Conservation (phyloP, 1,139 yeast genomes). For the Suhomyces taliae region DNA sequence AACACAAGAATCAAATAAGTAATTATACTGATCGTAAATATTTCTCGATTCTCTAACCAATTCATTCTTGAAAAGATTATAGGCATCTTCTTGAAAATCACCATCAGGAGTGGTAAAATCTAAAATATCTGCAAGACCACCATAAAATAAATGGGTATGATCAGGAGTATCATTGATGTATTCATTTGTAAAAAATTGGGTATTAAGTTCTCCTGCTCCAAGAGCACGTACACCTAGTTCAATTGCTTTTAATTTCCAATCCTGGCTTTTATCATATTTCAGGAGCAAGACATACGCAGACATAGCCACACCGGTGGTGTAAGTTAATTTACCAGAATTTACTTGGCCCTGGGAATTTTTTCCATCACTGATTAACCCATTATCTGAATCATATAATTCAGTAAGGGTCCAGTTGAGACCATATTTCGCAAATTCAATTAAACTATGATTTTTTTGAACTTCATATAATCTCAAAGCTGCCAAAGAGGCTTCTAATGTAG, state of each 20-base stretch:
- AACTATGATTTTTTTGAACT: slow-evolving; percentile 12
- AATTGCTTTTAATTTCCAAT: slow-evolving; percentile 16
- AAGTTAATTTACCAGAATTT: slow-evolving; percentile 37
- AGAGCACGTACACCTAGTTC: slow-evolving; percentile 14
- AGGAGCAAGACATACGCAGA: slow-evolving; percentile 30
- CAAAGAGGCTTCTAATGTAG: slow-evolving; percentile 35
- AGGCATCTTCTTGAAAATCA: slow-evolving; percentile 19
- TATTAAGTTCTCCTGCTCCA: slow-evolving; percentile 11
- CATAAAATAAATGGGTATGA: slow-evolving; percentile 14
- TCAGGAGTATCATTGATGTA: slow-evolving; percentile 14
- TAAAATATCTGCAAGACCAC: slow-evolving; percentile 17
- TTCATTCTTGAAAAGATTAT: slow-evolving; percentile 19
- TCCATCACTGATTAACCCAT: slow-evolving; percentile 35
- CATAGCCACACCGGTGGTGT: slow-evolving; percentile 38
- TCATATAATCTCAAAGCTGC: slow-evolving; percentile 32
- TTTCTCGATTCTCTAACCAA: slow-evolving; percentile 24
- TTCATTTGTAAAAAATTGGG: slow-evolving; percentile 14
- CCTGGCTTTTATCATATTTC: slow-evolving; percentile 10
- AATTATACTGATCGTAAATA: slow-evolving; percentile 18
- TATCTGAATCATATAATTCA: slow-evolving; percentile 28
- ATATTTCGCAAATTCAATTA: slow-evolving; percentile 24
- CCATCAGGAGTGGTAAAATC: slow-evolving; percentile 17
- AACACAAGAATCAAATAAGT: slow-evolving; percentile 4
- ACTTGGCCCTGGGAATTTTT: slow-evolving; percentile 18
- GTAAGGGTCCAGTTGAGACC: slow-evolving; percentile 28